A percentile compares a stretch with the other conserved stretches of the same genome.
phyloP scores from a whole-genome alignment of 2,329 filamentous ascomycete species.

The Hymenoscyphus repandus region DNA sequence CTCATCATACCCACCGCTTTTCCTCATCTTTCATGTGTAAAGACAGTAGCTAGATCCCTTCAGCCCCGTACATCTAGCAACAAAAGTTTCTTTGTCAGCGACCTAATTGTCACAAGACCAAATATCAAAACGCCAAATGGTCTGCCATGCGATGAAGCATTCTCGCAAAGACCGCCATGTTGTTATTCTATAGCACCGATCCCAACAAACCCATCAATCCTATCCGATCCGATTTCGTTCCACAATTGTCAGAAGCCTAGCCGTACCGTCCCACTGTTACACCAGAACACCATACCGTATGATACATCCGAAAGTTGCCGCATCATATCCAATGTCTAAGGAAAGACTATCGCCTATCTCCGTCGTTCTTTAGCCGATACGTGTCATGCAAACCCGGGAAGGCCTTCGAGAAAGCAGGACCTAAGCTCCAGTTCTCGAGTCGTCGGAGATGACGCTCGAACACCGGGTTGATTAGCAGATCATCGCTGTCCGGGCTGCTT shows the following conservation, averaged over 20 bases:
- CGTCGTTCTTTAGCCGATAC: slow-evolving; percentile 30
- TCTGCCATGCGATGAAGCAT: not conserved
- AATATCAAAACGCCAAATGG: not conserved
- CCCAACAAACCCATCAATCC: too few relatives aligned
- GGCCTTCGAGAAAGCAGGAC: slow-evolving; percentile 58
- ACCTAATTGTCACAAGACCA: too few relatives aligned
- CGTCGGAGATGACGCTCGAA: slow-evolving; percentile 76
- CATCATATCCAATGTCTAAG: not conserved
- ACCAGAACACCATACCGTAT: not conserved
- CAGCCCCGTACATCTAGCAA: too few relatives aligned
- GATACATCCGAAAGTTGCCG: not conserved
- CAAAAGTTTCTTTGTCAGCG: too few relatives aligned
- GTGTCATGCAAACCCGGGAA: slow-evolving; percentile 54
- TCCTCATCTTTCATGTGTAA: too few relatives aligned
- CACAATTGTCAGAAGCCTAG: too few relatives aligned
- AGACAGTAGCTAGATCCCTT: not conserved
- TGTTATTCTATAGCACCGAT: not conserved
- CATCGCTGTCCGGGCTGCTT: slow-evolving; percentile 48
- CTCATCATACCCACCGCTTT: too few relatives aligned
- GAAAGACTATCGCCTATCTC: slow-evolving; percentile 15
- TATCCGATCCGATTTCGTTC: too few relatives aligned
- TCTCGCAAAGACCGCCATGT: not conserved
- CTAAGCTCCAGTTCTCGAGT: slow-evolving; percentile 77
- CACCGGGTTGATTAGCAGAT: slow-evolving; percentile 76
- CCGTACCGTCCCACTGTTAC: too few relatives aligned